phyloP scores from a whole-genome alignment of 148 eudicot species.

The Rhododendron griersonianum region DNA sequence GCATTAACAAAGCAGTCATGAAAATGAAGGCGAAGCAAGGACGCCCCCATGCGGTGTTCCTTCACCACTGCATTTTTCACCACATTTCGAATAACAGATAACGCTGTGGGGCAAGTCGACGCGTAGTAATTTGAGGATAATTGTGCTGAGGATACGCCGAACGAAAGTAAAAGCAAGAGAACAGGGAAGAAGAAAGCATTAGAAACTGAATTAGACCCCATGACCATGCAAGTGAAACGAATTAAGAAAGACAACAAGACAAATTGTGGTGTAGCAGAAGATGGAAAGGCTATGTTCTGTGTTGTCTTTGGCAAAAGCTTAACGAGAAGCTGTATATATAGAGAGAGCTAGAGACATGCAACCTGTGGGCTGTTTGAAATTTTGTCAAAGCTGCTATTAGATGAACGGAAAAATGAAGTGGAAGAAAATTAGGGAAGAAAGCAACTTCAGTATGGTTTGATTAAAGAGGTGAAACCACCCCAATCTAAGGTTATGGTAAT shows the following conservation, averaged over 20 bases:
- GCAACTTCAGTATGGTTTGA: background rate
- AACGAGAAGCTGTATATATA: background rate
- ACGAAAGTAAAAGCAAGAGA: background rate
- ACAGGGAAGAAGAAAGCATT: background rate
- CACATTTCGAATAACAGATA: constrained; percentile 13
- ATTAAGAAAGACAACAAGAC: background rate
- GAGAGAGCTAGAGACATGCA: too few species aligned
- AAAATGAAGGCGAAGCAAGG: constrained; percentile 33
- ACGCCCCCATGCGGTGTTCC: constrained; percentile 27
- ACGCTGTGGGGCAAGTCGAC: constrained; percentile 17
- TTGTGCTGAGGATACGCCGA: constrained; percentile 15
- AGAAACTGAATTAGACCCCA: background rate
- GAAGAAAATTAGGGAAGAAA: background rate
- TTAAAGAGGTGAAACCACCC: background rate
- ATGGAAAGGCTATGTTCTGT: background rate
- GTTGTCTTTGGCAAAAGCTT: background rate
- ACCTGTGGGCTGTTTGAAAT: background rate
- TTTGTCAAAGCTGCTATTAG: background rate
- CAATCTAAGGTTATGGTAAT: background rate
- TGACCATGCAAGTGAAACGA: background rate
- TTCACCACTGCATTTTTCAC: constrained; percentile 20
- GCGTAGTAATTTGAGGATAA: constrained; percentile 19
- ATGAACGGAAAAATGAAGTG: background rate
- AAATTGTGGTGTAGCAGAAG: background rate
- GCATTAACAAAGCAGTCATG: constrained; percentile 34